Conservation (phyloP, 2,329 filamentous ascomycete genomes). For the Aspergillus fumigatus region DNA sequence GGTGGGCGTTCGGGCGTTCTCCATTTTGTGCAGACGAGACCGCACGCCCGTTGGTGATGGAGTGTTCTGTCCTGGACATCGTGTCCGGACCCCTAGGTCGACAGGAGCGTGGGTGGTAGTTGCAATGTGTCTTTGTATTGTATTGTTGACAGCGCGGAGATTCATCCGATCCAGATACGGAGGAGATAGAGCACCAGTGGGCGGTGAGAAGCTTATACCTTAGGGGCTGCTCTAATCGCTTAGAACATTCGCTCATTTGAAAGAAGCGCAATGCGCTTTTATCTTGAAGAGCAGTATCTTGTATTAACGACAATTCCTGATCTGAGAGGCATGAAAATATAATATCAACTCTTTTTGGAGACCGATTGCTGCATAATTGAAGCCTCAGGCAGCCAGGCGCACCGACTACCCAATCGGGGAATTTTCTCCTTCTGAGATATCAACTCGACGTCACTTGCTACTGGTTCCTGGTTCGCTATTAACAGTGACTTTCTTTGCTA, state of each 20-base stretch:
- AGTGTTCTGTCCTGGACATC: background rate
- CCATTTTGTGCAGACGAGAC: conserved; percentile 3
- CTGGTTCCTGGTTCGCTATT: background rate
- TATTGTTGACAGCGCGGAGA: background rate
- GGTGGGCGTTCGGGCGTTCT: conserved; percentile 2
- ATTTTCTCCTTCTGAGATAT: background rate
- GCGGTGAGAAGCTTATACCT: background rate
- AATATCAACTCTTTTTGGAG: background rate
- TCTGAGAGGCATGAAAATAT: background rate
- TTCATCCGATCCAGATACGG: background rate
- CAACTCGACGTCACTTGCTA: background rate
- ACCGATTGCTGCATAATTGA: background rate
- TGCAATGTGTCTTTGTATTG: background rate
- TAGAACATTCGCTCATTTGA: background rate
- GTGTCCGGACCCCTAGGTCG: background rate
- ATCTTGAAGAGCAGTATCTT: background rate
- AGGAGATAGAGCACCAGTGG: background rate
- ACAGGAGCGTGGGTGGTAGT: background rate
- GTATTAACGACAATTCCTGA: background rate
- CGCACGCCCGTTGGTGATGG: conserved; percentile 23
- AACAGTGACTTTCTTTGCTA: background rate
- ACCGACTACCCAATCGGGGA: background rate
- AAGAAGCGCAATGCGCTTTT: background rate
- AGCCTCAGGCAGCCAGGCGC: conserved; percentile 1
- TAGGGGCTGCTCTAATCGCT: background rate